Base-by-base conservation (phyloP, 2,329 filamentous ascomycete species). In the Talaromyces sp. region DNA sequence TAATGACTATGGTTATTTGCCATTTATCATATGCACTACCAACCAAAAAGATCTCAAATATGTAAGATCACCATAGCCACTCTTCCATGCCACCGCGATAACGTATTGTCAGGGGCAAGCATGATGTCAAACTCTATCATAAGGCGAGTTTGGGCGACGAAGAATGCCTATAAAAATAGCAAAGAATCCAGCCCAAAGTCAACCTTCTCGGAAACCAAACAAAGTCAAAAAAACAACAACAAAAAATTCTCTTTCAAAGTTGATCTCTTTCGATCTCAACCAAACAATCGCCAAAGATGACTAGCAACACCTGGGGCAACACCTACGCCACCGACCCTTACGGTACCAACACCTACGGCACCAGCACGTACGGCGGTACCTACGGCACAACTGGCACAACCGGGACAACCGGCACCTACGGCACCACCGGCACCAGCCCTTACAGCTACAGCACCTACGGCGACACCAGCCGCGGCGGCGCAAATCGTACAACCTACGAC, bases 401-500 rank as follows among this genome's bases (percentile, higher is more conserved):
- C n/a, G n/a, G n/a, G n/a, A n/a, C n/a, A n/a, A 53, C 58, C 40
- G 37, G 21, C 36, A 43, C 57, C 1, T 58, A 58, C 17, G 60
- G 41, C 28, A 41, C 39, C 39, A 55, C 53, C 37, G 41, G 21
- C 45, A 53, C 58, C n/a, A n/a, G n/a, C n/a, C n/a, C n/a, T n/a
- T n/a, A n/a, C 48, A 36, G 25, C 31, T 56, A 59, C 36, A 46
- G 36, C 40, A 48, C 58, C 1, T 60, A 60, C 21, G 58, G 45
- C 22, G 54, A 48, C 33, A 59, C 60, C 7, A 61, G 40, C 31
- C 39, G 36, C 46, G 41, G 21, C 22, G 56, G 58, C 17, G 58
- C 58, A 28, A 60, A 60, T 40, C 58, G 55, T 6, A 62, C 61
- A 15, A 61, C 59, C n/a, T 62, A 62, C 31, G 61, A 62, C 25